Percentiles rank a stretch among this genome's conserved stretches.
Evolutionary conservation across 441 rosid species (phyloP).

Genomic region (Corymbia citriodora): DNA sequence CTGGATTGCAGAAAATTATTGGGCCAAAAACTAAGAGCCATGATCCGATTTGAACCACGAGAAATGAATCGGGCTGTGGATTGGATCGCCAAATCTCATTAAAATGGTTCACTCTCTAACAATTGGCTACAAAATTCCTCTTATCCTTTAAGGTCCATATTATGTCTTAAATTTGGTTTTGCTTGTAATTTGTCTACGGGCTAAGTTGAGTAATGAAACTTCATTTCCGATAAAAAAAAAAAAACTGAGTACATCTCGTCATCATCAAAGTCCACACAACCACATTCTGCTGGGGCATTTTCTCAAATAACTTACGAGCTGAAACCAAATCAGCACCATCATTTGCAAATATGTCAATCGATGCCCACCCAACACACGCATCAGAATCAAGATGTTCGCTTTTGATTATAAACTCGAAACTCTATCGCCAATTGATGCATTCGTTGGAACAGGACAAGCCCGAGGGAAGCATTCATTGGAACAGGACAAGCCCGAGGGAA

Average conservation of each 20-base stretch:
- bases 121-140: too few species aligned
- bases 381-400: slow-evolving; percentile 34
- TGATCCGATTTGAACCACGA: too few species aligned
- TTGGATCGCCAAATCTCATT: too few species aligned
- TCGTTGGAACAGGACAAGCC: slow-evolving; percentile 35
- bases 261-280: slow-evolving; percentile 41
- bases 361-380: slow-evolving; percentile 41
- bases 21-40: too few species aligned
- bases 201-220: too few species aligned
- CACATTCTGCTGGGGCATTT: slow-evolving; percentile 38
- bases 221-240: too few species aligned
- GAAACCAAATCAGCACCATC: slow-evolving; percentile 33
- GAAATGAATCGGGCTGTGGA: too few species aligned
- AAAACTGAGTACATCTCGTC: slow-evolving; percentile 30
- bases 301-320: slow-evolving; percentile 42
- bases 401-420: slow-evolving; percentile 36
- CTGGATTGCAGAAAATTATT: too few species aligned
- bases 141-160: too few species aligned
- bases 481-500: slow-evolving; percentile 43
- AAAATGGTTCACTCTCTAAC: too few species aligned
- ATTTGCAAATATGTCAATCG: slow-evolving; percentile 48
- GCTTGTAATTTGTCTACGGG: too few species aligned
- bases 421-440: slow-evolving; percentile 19
- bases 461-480: slow-evolving; percentile 22
- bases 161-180: too few species aligned